Evolutionary conservation across 2,329 filamentous ascomycete species (phyloP).

Genomic region (Lachnellula suecica): DNA sequence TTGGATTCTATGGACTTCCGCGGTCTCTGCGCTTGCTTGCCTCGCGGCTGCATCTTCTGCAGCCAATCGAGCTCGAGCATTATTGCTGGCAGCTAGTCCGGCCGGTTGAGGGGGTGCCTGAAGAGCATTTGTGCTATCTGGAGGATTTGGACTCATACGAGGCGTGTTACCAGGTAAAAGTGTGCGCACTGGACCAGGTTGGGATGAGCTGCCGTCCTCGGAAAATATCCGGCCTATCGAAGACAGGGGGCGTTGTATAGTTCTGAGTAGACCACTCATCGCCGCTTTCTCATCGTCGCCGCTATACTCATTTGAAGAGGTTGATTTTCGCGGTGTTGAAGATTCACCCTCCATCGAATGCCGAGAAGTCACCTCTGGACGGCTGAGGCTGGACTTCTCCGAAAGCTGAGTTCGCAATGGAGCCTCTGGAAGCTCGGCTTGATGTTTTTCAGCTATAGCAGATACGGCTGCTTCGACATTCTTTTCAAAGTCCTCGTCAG

Average conservation of each 20-base stretch:
- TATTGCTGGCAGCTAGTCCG: slow-evolving; percentile 16
- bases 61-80: slow-evolving; percentile 43
- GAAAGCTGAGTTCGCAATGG: slow-evolving; percentile 35
- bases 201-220: slow-evolving; percentile 50
- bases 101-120: slow-evolving; percentile 22
- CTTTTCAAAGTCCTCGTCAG: slow-evolving; percentile 90
- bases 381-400: slow-evolving; percentile 48
- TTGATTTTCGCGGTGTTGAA: slow-evolving; percentile 55
- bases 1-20: slow-evolving; percentile 81
- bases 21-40: slow-evolving; percentile 86
- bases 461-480: slow-evolving; percentile 97
- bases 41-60: slow-evolving; percentile 86
- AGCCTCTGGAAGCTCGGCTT: slow-evolving; percentile 49
- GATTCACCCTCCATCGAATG: slow-evolving; percentile 61
- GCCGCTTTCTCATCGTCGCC: slow-evolving; percentile 72
- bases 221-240: slow-evolving; percentile 96
- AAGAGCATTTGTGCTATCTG: slow-evolving; percentile 25
- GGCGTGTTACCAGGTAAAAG: slow-evolving; percentile 45
- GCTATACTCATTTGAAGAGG: slow-evolving; percentile 51
- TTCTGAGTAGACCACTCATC: slow-evolving; percentile 80
- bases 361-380: slow-evolving; percentile 57
- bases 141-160: slow-evolving; percentile 30
- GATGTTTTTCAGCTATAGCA: slow-evolving; percentile 89
- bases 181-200: slow-evolving; percentile 39
- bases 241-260: slow-evolving; percentile 86